phyloP scores from a whole-genome alignment of 1,284 basidiomycete species.

The Fomitopsis palustris region DNA sequence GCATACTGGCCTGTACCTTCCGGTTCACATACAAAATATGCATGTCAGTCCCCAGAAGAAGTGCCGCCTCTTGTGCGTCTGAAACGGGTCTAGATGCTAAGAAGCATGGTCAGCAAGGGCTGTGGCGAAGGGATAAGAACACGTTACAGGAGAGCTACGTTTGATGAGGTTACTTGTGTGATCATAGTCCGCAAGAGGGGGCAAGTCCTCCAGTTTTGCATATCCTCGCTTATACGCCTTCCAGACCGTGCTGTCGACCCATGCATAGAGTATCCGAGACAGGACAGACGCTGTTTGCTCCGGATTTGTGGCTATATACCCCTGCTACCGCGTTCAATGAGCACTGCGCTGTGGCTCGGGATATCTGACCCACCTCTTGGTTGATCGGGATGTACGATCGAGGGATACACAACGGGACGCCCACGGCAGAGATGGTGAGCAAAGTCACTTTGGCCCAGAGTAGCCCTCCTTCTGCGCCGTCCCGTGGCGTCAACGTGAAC shows the following conservation, averaged over 20 bases:
- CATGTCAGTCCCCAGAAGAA: constrained; percentile 27
- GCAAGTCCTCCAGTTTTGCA: constrained; percentile 28
- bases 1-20: background rate
- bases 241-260: constrained; percentile 38
- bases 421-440: constrained; percentile 32
- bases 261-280: constrained; percentile 54
- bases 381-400: constrained; percentile 37
- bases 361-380: constrained; percentile 28
- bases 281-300: constrained; percentile 65
- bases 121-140: background rate
- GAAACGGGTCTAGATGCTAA: constrained; percentile 26
- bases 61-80: constrained; percentile 18
- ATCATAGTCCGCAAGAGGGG: constrained; percentile 45
- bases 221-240: constrained; percentile 21
- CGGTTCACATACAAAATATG: constrained; percentile 16
- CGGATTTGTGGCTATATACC: constrained; percentile 47
- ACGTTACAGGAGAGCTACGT: constrained; percentile 24
- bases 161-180: constrained; percentile 35
- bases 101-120: constrained; percentile 12
- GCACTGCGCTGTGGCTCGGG: background rate
- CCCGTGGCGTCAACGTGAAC: constrained; percentile 34
- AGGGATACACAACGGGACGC: constrained; percentile 40
- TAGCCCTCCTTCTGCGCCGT: constrained; percentile 26
- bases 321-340: constrained; percentile 22
- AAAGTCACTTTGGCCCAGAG: constrained; percentile 30